Base-by-base conservation (phyloP, 176 grass and related monocot species). In the Zea mays region DNA sequence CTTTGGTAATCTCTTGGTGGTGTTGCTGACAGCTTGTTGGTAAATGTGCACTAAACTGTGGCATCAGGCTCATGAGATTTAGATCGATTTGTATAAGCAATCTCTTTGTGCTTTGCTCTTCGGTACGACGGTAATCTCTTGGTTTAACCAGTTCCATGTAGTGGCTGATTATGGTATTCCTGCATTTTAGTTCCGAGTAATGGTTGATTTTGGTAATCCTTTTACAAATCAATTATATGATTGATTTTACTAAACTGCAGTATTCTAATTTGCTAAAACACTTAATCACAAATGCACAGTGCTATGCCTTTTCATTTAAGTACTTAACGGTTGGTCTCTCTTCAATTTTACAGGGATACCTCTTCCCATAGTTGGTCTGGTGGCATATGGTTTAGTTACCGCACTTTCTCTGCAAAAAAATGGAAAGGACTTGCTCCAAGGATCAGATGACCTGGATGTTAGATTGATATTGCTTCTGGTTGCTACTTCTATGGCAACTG, bases 401-500 rank as follows among this genome's bases (percentile, higher is more conserved):
- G 79, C 88, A 41, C 91, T 98, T 78, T 90, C 91, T 86, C 73
- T 94, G 11, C 87, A 98, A 80, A 85, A 90, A 80, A 66, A 85
- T 7, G 44, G 83, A 45, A 80, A 72, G 52, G 71, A 82, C 35
- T 83, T 84, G 4, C 55, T 98, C 38, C 74, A 89, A 71, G 87
- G 80, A 70, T 46, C 90, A 6, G 80, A 86, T 16, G 82, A 90
- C 63, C 74, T 73, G 69, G 87, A 94, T 88, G 60, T 82, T 80
- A 83, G 70, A n/a, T 76, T 94, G 50, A 85, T 86, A 47, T 81
- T 97, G 81, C 80, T 93, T 86, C 76, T 84, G 48, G 62, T 73
- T 13, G 87, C 95, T 21, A 93, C 95, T 83, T 94, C 95, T 10
- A 71, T 98, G 91, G 95, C 95, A 15, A 90, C 91, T 67, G 89